Conservation (phyloP, 179 eudicot genomes). For the Beta lomatogona region DNA sequence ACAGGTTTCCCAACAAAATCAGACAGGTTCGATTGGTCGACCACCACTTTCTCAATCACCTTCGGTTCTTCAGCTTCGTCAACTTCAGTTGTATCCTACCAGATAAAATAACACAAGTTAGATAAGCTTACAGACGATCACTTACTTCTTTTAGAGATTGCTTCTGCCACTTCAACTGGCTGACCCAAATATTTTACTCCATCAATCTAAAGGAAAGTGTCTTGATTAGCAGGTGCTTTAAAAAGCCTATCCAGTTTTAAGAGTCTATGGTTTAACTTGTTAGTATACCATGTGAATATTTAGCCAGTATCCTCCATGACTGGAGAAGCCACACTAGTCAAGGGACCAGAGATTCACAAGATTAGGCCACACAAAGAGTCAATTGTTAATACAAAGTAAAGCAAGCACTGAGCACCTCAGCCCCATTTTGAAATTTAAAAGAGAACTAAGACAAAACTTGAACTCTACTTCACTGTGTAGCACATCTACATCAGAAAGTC, state of each 20-base stretch:
- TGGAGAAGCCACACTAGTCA: not conserved
- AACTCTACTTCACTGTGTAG: not conserved
- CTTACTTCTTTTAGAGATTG: not conserved
- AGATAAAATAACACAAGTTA: conserved; percentile 9
- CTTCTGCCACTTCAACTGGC: not conserved
- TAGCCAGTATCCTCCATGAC: too few relatives aligned
- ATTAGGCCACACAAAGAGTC: not conserved
- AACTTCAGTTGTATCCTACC: conserved; percentile 47
- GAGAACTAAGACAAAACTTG: not conserved
- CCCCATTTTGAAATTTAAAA: not conserved
- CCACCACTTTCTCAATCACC: conserved; percentile 57
- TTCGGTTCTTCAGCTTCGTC: conserved; percentile 37
- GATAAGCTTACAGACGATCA: not conserved
- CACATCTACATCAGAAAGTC: too few relatives aligned
- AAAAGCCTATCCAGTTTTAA: not conserved
- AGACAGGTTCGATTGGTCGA: conserved; percentile 66
- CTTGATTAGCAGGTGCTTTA: not conserved
- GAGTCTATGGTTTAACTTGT: not conserved
- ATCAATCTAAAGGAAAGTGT: not conserved
- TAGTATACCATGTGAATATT: not conserved
- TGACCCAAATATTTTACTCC: not conserved
- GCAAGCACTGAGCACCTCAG: not conserved
- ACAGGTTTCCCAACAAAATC: conserved; percentile 98
- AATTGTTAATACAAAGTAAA: not conserved
- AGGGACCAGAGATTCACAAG: not conserved